A percentile compares a stretch with the other conserved stretches of the same genome.
These are phyloP conservation scores for Acanthamoeba healyi DNA, from an alignment of 208 protist species.

Conservation along the genomic window DNA sequence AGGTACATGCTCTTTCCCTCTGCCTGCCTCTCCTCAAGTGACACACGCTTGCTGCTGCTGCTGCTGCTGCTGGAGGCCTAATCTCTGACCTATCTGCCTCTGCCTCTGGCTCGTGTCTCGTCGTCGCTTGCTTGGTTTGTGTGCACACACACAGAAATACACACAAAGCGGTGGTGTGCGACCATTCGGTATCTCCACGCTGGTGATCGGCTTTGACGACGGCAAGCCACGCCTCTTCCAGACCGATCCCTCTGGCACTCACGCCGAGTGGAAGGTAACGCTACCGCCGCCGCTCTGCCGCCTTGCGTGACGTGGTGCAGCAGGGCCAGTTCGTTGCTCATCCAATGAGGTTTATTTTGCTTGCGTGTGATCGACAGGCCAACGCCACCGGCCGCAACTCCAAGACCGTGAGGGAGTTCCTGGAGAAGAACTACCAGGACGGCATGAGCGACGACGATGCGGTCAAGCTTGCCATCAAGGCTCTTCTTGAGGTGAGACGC, in stretches of 20 bases:
- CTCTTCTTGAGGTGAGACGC: conserved; percentile 98
- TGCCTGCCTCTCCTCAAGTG: background rate
- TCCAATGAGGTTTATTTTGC: background rate
- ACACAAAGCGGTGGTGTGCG: conserved; percentile 98
- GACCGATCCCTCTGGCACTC: conserved; percentile 95
- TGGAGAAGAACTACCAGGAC: conserved; percentile 98
- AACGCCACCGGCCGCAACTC: conserved; percentile 95
- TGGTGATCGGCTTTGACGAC: conserved; percentile 99
- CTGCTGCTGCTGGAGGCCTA: background rate
- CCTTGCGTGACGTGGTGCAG: too few relatives aligned
- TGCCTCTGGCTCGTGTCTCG: too few relatives aligned
- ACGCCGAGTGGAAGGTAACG: conserved; percentile 93
- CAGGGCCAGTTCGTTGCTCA: background rate
- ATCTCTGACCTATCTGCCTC: background rate
- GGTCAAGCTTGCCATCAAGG: conserved; percentile 97
- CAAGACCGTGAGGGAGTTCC: conserved; percentile 98
- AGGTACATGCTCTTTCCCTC: conserved; percentile 87
- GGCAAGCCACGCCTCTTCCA: conserved; percentile 95
- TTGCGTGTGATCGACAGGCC: conserved; percentile 76
- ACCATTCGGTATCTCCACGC: conserved; percentile 99
- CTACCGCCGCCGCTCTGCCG: background rate
- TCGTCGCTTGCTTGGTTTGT: too few relatives aligned
- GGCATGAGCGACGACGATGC: conserved; percentile 92
- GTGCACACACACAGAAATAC: conserved; percentile 90
- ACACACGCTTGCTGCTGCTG: too few relatives aligned